These are phyloP conservation scores for Lachnellula cervina DNA, from an alignment of 2,329 filamentous ascomycete genomes.

Conservation along the genomic window DNA sequence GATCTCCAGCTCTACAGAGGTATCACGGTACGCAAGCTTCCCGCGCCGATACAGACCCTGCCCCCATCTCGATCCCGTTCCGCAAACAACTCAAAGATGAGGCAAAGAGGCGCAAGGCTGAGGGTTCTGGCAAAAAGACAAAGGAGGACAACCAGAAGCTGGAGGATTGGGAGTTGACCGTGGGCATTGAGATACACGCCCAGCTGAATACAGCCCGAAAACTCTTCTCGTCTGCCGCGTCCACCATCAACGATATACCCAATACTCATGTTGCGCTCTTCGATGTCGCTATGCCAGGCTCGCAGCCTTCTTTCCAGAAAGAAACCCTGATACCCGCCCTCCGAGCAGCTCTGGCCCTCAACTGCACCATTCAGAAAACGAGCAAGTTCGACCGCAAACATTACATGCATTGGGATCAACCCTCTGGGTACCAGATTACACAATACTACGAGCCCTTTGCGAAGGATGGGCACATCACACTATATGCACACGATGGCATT, in stretches of 20 bases:
- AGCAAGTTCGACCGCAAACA: constrained; percentile 95
- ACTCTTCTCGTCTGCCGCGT: constrained; percentile 74
- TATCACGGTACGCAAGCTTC: constrained; percentile 12
- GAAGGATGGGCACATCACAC: constrained; percentile 63
- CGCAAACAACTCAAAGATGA: constrained; percentile 71
- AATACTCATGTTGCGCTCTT: constrained; percentile 89
- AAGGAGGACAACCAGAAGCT: constrained; percentile 39
- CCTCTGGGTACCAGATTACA: constrained; percentile 93
- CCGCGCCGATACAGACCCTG: constrained; percentile 10
- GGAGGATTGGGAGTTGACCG: constrained; percentile 79
- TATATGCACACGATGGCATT: constrained; percentile 74
- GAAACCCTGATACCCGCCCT: constrained; percentile 84
- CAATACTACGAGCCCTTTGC: constrained; percentile 81
- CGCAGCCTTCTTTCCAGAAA: constrained; percentile 79
- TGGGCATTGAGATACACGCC: constrained; percentile 95
- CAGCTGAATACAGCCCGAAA: constrained; percentile 87
- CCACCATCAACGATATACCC: constrained; percentile 61
- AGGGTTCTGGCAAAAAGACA: constrained; percentile 28
- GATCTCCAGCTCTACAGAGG: constrained; percentile 1
- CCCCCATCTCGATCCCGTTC: constrained; percentile 41
- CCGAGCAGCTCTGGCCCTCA: constrained; percentile 78
- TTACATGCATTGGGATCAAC: constrained; percentile 99
- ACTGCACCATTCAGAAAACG: constrained; percentile 69
- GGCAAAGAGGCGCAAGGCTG: constrained; percentile 45
- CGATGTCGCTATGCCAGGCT: constrained; percentile 83